Evolutionary conservation across 345 rosid genomes (phyloP).

Genomic region (Melaleuca alternifolia): DNA sequence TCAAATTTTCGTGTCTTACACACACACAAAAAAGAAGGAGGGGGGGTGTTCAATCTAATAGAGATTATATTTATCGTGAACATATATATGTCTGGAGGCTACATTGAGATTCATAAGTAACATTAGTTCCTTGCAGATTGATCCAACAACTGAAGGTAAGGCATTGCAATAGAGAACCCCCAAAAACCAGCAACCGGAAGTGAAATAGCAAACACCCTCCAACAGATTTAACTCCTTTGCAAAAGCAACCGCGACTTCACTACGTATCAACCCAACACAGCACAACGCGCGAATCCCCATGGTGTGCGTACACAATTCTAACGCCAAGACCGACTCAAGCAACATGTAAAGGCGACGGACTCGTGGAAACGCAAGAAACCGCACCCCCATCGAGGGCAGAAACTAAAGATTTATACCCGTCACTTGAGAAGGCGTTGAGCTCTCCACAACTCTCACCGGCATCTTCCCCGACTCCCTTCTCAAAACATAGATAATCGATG

Average conservation of each 20-base stretch:
- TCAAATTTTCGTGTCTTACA: background rate
- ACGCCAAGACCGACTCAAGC: background rate
- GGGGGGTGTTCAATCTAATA: background rate
- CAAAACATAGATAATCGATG: background rate
- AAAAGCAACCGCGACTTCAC: background rate
- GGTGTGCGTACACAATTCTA: background rate
- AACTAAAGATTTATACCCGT: slow-evolving; percentile 33
- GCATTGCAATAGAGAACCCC: background rate
- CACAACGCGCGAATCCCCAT: background rate
- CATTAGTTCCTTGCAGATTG: background rate
- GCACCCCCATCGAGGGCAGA: background rate
- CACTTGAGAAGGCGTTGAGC: slow-evolving; percentile 53
- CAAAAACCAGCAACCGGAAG: background rate
- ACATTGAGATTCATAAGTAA: background rate
- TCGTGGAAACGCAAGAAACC: background rate
- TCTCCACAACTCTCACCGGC: slow-evolving; percentile 86
- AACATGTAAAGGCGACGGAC: background rate
- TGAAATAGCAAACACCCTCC: background rate
- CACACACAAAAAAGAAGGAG: no score
- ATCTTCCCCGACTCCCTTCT: slow-evolving; percentile 7
- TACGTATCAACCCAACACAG: background rate
- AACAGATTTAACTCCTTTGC: background rate
- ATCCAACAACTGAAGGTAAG: background rate
- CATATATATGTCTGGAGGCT: background rate
- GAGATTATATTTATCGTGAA: background rate